Conservation (phyloP, 306 rosid species). For the Cicer cuneatum region DNA sequence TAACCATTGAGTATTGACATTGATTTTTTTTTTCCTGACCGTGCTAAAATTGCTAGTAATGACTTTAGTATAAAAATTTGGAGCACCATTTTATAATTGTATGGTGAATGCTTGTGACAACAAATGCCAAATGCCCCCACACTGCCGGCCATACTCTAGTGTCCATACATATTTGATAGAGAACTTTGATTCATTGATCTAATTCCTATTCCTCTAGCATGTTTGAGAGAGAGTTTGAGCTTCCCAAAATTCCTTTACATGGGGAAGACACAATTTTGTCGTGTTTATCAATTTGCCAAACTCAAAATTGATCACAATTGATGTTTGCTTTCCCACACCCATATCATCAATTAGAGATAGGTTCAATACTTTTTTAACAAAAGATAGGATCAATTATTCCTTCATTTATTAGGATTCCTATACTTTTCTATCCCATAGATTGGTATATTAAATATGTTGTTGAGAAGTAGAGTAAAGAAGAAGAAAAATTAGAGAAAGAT, state of each 20-base stretch:
- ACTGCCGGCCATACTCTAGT: slow-evolving; percentile 43
- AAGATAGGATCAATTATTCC: background rate
- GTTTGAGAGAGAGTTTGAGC: background rate
- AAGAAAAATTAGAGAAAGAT: too few relatives aligned
- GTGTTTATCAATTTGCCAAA: too few relatives aligned
- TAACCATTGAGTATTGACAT: slow-evolving; percentile 41
- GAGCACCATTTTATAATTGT: slow-evolving; percentile 36
- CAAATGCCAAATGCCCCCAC: slow-evolving; percentile 32
- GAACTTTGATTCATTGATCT: slow-evolving; percentile 43
- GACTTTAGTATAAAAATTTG: slow-evolving; percentile 36
- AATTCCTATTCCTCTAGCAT: slow-evolving; percentile 27
- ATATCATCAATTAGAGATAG: slow-evolving; percentile 27
- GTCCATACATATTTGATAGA: slow-evolving; percentile 44
- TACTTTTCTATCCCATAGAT: too few relatives aligned
- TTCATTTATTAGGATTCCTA: too few relatives aligned
- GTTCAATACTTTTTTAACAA: slow-evolving; percentile 17
- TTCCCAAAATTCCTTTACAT: background rate
- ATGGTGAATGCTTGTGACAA: slow-evolving; percentile 44
- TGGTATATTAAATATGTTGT: too few relatives aligned
- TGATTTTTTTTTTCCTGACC: slow-evolving; percentile 43
- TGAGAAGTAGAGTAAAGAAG: too few relatives aligned
- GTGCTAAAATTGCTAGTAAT: slow-evolving; percentile 24
- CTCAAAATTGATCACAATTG: background rate
- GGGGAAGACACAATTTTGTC: background rate
- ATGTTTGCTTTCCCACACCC: background rate